These are phyloP conservation scores for Fusarium buxicola DNA, from an alignment of 2,329 filamentous ascomycete genomes.

Conservation along the genomic window DNA sequence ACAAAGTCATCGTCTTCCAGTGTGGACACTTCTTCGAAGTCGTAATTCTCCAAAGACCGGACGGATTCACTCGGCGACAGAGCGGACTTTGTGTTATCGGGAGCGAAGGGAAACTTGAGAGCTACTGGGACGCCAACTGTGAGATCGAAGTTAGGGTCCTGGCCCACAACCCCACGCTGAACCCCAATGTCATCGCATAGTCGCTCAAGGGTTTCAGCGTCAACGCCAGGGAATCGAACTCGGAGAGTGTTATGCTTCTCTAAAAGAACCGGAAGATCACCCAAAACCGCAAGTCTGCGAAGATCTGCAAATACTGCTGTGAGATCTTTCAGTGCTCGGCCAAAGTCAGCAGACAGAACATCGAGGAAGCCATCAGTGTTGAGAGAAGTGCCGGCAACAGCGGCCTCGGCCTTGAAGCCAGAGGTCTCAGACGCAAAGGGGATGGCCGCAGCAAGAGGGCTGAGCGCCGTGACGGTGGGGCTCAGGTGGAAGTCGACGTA, in stretches of 20 bases:
- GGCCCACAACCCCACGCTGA: constrained; percentile 78
- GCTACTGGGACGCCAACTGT: constrained; percentile 78
- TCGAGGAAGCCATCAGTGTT: constrained; percentile 88
- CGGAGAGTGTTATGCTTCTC: constrained; percentile 75
- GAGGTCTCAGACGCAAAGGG: constrained; percentile 59
- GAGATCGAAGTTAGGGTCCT: constrained; percentile 80
- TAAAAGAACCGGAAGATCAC: constrained; percentile 84
- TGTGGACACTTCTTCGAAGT: constrained; percentile 53
- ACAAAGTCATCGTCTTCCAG: constrained; percentile 52
- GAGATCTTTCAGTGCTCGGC: constrained; percentile 85
- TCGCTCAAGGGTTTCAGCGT: constrained; percentile 81
- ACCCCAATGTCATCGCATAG: constrained; percentile 91
- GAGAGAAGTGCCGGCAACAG: constrained; percentile 68
- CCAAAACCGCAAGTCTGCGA: constrained; percentile 78
- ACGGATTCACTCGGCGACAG: constrained; percentile 63
- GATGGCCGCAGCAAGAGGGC: constrained; percentile 71
- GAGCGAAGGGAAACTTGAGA: constrained; percentile 87
- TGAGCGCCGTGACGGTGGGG: constrained; percentile 90
- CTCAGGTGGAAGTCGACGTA: constrained; percentile 90
- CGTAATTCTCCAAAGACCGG: constrained; percentile 57
- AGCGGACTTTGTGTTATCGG: constrained; percentile 57
- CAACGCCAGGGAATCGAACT: constrained; percentile 91
- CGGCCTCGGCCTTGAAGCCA: constrained; percentile 54
- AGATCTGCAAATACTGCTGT: constrained; percentile 84
- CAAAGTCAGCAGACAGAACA: constrained; percentile 87